A percentile compares a stretch with the other conserved stretches of the same genome.
These are phyloP conservation scores for Cruciata laevipes DNA, from an alignment of 257 asterid species.

Conservation along the genomic window DNA sequence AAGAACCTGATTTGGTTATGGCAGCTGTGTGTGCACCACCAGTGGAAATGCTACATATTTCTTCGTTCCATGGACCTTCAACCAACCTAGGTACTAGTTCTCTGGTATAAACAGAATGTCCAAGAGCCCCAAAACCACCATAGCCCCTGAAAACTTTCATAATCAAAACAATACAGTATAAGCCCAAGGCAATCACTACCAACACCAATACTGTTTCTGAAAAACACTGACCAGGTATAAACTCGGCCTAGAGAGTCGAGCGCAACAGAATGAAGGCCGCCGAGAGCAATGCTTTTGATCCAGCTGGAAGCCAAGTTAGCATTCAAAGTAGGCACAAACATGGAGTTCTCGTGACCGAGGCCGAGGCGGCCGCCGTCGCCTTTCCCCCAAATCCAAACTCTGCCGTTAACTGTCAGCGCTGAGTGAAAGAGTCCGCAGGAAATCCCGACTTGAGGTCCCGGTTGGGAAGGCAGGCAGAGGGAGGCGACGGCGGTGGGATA, in stretches of 20 bases:
- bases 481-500: slow-evolving; percentile 69
- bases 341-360: slow-evolving; percentile 66
- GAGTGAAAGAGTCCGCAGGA: slow-evolving; percentile 94
- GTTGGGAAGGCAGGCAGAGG: slow-evolving; percentile 37
- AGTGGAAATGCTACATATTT: slow-evolving; percentile 68
- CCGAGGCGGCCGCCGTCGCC: slow-evolving; percentile 99
- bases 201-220: background rate
- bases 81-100: slow-evolving; percentile 82
- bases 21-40: slow-evolving; percentile 96
- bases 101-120: slow-evolving; percentile 79
- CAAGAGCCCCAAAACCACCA: slow-evolving; percentile 99
- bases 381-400: slow-evolving; percentile 90
- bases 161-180: slow-evolving; percentile 29
- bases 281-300: slow-evolving; percentile 56
- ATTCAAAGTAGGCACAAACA: slow-evolving; percentile 65
- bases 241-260: slow-evolving; percentile 68
- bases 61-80: slow-evolving; percentile 68
- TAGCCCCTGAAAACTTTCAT: slow-evolving; percentile 94
- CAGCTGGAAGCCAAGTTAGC: slow-evolving; percentile 28
- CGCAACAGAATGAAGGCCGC: slow-evolving; percentile 89
- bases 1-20: slow-evolving; percentile 59
- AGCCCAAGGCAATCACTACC: slow-evolving; percentile 20
- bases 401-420: slow-evolving; percentile 64
- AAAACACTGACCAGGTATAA: slow-evolving; percentile 70
- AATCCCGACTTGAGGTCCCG: slow-evolving; percentile 33